These are phyloP conservation scores for Pestalotiopsis sp. DNA, from an alignment of 2,329 filamentous ascomycete genomes.

Conservation along the genomic window DNA sequence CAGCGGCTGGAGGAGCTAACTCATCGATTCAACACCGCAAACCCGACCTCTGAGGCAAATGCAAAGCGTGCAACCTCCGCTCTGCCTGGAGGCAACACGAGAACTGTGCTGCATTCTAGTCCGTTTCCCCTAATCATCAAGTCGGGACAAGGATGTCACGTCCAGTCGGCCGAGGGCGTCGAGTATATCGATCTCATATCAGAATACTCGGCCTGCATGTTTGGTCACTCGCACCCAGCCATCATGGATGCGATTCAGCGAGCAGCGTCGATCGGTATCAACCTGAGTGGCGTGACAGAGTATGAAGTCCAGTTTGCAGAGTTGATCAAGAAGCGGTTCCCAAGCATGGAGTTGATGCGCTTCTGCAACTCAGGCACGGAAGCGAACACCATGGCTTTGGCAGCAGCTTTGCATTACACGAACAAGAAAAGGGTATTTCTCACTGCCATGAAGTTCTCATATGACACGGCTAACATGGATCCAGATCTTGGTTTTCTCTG, in stretches of 20 bases:
- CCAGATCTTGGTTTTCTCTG: slow-evolving; percentile 53
- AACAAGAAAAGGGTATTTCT: background rate
- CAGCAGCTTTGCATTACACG: background rate
- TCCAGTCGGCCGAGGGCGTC: slow-evolving; percentile 43
- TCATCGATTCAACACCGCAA: background rate
- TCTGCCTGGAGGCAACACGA: slow-evolving; percentile 33
- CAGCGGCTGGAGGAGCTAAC: background rate
- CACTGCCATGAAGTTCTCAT: too few relatives aligned
- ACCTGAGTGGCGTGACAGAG: slow-evolving; percentile 53
- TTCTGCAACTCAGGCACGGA: slow-evolving; percentile 71
- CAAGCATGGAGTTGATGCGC: slow-evolving; percentile 53
- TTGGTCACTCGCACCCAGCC: slow-evolving; percentile 63
- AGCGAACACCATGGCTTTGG: slow-evolving; percentile 62
- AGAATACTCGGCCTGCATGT: slow-evolving; percentile 68
- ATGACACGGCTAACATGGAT: slow-evolving; percentile 28
- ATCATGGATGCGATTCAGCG: slow-evolving; percentile 52
- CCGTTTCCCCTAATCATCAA: slow-evolving; percentile 47
- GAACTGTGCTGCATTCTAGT: slow-evolving; percentile 34
- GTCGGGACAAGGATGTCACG: slow-evolving; percentile 35
- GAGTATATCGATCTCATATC: slow-evolving; percentile 55
- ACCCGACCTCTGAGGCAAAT: background rate
- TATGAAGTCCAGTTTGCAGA: slow-evolving; percentile 55
- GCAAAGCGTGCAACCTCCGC: background rate
- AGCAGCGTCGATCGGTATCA: slow-evolving; percentile 51
- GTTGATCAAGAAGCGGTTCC: slow-evolving; percentile 56